Percentiles rank a stretch among this genome's conserved stretches.
Conservation (phyloP, 192 early-diverging fungal species). For the Glomus cerebriforme region DNA sequence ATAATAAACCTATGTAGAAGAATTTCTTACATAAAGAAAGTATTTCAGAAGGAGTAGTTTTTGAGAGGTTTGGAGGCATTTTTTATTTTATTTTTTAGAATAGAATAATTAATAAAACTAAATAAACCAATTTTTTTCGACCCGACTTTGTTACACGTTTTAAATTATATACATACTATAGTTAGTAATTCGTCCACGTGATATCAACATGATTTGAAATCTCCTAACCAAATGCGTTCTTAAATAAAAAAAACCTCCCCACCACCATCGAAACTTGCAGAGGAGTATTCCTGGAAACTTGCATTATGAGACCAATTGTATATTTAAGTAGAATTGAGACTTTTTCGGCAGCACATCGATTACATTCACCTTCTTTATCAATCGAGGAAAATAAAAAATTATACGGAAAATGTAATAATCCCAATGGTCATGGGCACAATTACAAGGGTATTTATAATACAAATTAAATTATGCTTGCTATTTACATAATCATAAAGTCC, state of each 20-base stretch:
- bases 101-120: no score
- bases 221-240: no score
- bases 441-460: slow-evolving; percentile 67
- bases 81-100: neutral
- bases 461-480: neutral
- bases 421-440: slow-evolving; percentile 89
- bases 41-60: slow-evolving; percentile 55
- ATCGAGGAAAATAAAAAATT: slow-evolving; percentile 70
- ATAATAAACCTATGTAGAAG: slow-evolving; percentile 56
- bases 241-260: no score
- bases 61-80: slow-evolving; percentile 15
- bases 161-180: no score
- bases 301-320: slow-evolving; percentile 39
- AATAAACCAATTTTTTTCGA: neutral
- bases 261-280: no score
- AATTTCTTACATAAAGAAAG: slow-evolving; percentile 60
- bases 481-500: neutral
- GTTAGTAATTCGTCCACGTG: no score
- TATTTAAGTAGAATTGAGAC: slow-evolving; percentile 76
- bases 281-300: no score
- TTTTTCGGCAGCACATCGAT: slow-evolving; percentile 89
- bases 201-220: no score
- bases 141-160: neutral
- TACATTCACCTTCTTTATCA: slow-evolving; percentile 74
- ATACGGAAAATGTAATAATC: slow-evolving; percentile 90